A percentile compares a stretch with the other conserved stretches of the same genome.
phyloP scores from a whole-genome alignment of 352 stramenopile genomes.

The Pythium pyrilobum region DNA sequence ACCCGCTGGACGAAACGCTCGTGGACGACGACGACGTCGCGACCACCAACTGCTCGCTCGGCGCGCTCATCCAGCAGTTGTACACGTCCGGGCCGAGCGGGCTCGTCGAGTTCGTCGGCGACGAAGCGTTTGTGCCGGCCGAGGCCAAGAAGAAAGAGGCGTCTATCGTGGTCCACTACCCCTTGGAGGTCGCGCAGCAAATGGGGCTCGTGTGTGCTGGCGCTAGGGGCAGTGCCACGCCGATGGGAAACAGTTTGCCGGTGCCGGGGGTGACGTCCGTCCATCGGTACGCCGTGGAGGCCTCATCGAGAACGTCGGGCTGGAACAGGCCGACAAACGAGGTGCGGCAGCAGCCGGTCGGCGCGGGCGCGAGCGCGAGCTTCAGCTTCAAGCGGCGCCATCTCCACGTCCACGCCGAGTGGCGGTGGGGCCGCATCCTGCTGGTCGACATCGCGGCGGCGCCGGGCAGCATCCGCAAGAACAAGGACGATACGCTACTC shows the following conservation, averaged over 20 bases:
- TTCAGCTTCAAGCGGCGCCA: slow-evolving; percentile 4
- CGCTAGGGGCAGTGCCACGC: background rate
- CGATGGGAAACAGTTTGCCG: background rate
- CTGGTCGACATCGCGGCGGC: slow-evolving; percentile 15
- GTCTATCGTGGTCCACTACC: background rate
- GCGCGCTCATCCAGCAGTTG: slow-evolving; percentile 30
- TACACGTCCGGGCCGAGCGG: slow-evolving; percentile 35
- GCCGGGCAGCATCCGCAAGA: slow-evolving; percentile 4
- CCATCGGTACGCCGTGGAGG: background rate
- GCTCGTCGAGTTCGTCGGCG: slow-evolving; percentile 23
- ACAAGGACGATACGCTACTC: slow-evolving; percentile 14
- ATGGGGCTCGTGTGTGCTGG: slow-evolving; percentile 11
- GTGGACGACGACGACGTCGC: slow-evolving; percentile 22
- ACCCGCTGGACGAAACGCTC: slow-evolving; percentile 21
- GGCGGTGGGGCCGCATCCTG: slow-evolving; percentile 19
- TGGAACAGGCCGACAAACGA: no score
- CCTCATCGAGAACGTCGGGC: background rate
- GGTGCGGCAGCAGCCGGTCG: no score
- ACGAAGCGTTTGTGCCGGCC: no score
- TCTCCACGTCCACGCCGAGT: slow-evolving; percentile 23
- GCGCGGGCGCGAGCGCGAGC: no score
- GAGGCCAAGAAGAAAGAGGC: background rate
- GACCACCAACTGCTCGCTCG: slow-evolving; percentile 26
- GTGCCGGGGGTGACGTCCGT: background rate
- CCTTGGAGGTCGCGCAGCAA: slow-evolving; percentile 2